These are phyloP conservation scores for Candida dubliniensis DNA, from an alignment of 1,139 yeast genomes.

Conservation along the genomic window DNA sequence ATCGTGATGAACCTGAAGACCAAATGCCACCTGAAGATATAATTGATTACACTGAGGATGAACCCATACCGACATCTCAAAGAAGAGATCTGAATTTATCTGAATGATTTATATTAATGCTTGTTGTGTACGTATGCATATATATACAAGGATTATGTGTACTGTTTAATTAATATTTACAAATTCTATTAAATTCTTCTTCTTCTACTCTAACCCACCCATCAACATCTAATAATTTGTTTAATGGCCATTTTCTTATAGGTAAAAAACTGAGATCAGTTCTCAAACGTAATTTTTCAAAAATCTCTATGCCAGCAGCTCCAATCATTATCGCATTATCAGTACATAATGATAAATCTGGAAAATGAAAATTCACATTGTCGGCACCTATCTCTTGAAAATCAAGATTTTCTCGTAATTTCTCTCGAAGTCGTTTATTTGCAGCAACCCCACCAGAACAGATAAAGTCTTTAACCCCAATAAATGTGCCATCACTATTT, in stretches of 20 bases:
- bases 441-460: conserved; percentile 96
- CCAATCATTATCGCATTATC: conserved; percentile 98
- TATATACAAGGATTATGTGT: conserved; percentile 6
- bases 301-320: conserved; percentile 90
- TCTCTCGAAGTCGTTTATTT: conserved; percentile 55
- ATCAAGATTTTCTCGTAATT: conserved; percentile 41
- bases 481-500: conserved; percentile 35
- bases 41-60: conserved; percentile 7
- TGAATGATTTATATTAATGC: neutral
- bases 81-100: neutral
- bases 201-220: conserved; percentile 46
- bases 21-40: conserved; percentile 23
- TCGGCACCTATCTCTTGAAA: conserved; percentile 7
- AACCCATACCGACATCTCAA: neutral
- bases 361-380: conserved; percentile 51
- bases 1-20: conserved; percentile 38
- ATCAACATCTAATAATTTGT: conserved; percentile 44
- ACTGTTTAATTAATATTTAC: conserved; percentile 12
- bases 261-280: conserved; percentile 59
- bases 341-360: conserved; percentile 74
- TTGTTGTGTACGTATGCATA: neutral
- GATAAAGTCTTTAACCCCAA: conserved; percentile 57
- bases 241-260: conserved; percentile 73
- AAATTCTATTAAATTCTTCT: conserved; percentile 14
- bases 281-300: conserved; percentile 50